A percentile compares a stretch with the other conserved stretches of the same genome.
Conservation (phyloP, 2,329 filamentous ascomycete genomes). For the Pseudovirgaria hyperparasitica region DNA sequence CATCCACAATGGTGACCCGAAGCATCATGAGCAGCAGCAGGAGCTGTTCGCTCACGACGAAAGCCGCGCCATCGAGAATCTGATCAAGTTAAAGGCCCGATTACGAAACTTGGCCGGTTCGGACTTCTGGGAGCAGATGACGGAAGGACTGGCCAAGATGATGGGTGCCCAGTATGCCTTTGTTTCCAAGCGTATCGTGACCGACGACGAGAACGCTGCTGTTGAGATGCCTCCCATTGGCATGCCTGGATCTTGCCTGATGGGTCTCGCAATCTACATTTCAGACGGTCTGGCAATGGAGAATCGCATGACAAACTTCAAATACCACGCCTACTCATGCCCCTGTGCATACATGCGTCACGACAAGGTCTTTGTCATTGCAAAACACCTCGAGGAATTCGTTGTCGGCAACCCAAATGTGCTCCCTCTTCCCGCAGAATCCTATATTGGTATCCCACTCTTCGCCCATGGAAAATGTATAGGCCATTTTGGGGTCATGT, state of each 20-base stretch:
- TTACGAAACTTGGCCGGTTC: conserved; percentile 41
- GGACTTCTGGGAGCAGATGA: conserved; percentile 51
- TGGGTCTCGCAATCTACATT: conserved; percentile 55
- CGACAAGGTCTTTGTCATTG: conserved; percentile 57
- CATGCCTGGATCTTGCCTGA: conserved; percentile 48
- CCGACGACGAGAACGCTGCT: conserved; percentile 44
- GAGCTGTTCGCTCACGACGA: conserved; percentile 32
- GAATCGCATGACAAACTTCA: conserved; percentile 45
- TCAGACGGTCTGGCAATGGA: conserved; percentile 44
- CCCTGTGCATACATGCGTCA: conserved; percentile 59
- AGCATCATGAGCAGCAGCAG: conserved; percentile 27
- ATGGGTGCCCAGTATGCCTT: conserved; percentile 55
- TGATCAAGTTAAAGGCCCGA: conserved; percentile 45
- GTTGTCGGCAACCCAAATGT: conserved; percentile 48
- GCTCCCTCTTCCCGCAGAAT: conserved; percentile 49
- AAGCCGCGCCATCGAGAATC: conserved; percentile 46
- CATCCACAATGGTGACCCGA: conserved; percentile 29
- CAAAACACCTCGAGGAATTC: conserved; percentile 46
- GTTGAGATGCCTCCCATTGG: conserved; percentile 49
- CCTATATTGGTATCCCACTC: conserved; percentile 54
- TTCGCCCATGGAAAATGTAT: conserved; percentile 54
- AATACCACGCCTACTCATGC: conserved; percentile 51
- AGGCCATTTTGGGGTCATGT: conserved; percentile 61
- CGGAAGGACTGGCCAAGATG: conserved; percentile 51
- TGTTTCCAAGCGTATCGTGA: conserved; percentile 50